Conservation (phyloP, 331 rosid genomes). For the Cydonia oblonga region DNA sequence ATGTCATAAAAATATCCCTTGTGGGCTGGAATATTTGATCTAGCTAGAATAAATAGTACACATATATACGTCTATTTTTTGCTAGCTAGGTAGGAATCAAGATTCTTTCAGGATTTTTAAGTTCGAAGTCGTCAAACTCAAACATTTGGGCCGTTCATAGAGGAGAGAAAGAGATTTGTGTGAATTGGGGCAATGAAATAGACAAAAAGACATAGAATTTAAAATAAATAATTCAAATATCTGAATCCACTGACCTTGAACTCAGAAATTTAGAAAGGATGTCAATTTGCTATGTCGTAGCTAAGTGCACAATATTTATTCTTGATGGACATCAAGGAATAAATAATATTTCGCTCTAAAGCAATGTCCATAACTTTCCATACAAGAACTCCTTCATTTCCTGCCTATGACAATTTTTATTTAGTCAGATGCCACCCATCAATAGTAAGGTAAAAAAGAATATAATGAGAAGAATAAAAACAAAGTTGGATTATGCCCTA, state of each 20-base stretch:
- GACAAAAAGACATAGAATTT: accelerated
- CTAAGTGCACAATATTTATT: background rate
- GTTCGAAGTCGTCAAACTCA: no score
- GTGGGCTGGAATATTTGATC: background rate
- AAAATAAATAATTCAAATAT: no score
- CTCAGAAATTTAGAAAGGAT: no score
- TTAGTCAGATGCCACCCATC: background rate
- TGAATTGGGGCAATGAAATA: no score
- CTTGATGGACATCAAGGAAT: background rate
- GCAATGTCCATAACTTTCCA: background rate
- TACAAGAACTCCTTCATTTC: background rate
- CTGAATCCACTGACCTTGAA: no score
- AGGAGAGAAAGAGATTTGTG: background rate
- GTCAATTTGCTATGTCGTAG: background rate
- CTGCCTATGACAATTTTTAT: background rate
- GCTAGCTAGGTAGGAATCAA: no score
- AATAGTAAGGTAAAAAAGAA: background rate
- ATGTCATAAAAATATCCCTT: background rate
- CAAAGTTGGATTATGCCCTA: slow-evolving; percentile 11
- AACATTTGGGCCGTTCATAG: no score
- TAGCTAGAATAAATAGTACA: background rate
- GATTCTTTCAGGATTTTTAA: no score
- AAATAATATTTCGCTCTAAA: background rate
- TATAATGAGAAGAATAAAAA: background rate
- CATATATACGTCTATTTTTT: background rate